phyloP scores from a whole-genome alignment of 129 eudicot species.

The Sambucus nigra region DNA sequence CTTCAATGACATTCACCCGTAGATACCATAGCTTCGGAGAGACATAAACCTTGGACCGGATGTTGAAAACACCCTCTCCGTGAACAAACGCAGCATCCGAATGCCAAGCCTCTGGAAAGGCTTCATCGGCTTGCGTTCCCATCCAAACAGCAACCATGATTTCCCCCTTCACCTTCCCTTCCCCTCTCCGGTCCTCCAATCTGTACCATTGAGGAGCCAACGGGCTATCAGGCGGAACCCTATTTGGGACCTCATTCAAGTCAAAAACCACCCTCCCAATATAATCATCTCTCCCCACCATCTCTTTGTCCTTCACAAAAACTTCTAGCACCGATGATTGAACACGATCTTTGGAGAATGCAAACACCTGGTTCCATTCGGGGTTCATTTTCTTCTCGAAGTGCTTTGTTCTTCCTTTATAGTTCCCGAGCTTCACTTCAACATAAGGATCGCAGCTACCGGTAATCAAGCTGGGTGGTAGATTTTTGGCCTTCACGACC shows the following conservation, averaged over 20 bases:
- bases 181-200: slow-evolving; percentile 41
- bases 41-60: slow-evolving; percentile 69
- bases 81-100: slow-evolving; percentile 64
- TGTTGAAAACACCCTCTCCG: slow-evolving; percentile 63
- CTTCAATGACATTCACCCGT: slow-evolving; percentile 66
- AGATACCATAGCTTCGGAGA: slow-evolving; percentile 84
- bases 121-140: slow-evolving; percentile 82
- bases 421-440: slow-evolving; percentile 75
- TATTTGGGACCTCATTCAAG: slow-evolving; percentile 58
- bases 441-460: slow-evolving; percentile 53
- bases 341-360: slow-evolving; percentile 64
- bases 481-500: slow-evolving; percentile 70
- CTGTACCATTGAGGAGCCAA: slow-evolving; percentile 83
- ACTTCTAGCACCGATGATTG: slow-evolving; percentile 68
- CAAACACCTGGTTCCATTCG: slow-evolving; percentile 81
- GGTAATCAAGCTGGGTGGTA: slow-evolving; percentile 27
- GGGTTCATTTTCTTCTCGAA: slow-evolving; percentile 53
- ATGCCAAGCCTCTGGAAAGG: slow-evolving; percentile 76
- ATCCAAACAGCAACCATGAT: slow-evolving; percentile 85
- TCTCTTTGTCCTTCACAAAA: slow-evolving; percentile 54
- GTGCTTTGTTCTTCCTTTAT: slow-evolving; percentile 62
- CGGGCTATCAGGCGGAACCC: slow-evolving; percentile 89
- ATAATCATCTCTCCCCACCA: slow-evolving; percentile 63
- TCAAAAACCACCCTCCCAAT: slow-evolving; percentile 66
- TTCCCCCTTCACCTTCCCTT: slow-evolving; percentile 42